Base-by-base conservation (phyloP, 305 asterid species). In the Fraxinus greggii region DNA sequence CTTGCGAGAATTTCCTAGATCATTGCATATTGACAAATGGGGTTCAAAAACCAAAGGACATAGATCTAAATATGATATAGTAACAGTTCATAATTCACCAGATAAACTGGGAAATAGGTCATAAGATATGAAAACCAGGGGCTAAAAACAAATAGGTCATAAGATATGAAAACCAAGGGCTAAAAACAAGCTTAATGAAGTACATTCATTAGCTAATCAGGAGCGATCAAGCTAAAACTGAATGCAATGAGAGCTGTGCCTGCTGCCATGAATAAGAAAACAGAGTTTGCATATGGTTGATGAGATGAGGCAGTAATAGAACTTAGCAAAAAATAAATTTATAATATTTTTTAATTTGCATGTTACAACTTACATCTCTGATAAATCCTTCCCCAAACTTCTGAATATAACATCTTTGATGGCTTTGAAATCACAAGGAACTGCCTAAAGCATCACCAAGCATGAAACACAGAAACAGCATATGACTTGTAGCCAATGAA, bases 361-460 rank as follows among this genome's bases (percentile, higher is more conserved):
- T 45, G 85, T 65, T 32, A 31, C 29, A 85, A 88, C 98, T 89
- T 89, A 95, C 95, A 94, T 84, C 78, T 94, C 97, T 32, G 93
- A 84, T 78, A 90, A 86, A 82, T 92, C 92, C 82, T 84, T 89
- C 76, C 98, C 97, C 78, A 95, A 85, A 83, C 88, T 94, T 79
- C 86, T 86, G 88, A 81, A 76, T 72, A 95, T 84, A 79, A 89
- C 94, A 63, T 91, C 88, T 79, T 89, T 89, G 87, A 94, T 91
- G 80, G 90, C 92, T 82, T 91, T 85, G 69, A 94, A 94, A 79
- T 81, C 83, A 84, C 89, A 94, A 75, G 99, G 98, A 83, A 90
- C 89, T 82, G 98, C 93, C 94, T 95, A 86, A 83, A 88, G 81
- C 79, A 88, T 83, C 78, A 81, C 69, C 33, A 72, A 76, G 75